Percentiles rank a stretch among this genome's conserved stretches.
These are phyloP conservation scores for Eragrostis nindensis DNA, from an alignment of 176 grass and related monocot genomes.

Conservation along the genomic window DNA sequence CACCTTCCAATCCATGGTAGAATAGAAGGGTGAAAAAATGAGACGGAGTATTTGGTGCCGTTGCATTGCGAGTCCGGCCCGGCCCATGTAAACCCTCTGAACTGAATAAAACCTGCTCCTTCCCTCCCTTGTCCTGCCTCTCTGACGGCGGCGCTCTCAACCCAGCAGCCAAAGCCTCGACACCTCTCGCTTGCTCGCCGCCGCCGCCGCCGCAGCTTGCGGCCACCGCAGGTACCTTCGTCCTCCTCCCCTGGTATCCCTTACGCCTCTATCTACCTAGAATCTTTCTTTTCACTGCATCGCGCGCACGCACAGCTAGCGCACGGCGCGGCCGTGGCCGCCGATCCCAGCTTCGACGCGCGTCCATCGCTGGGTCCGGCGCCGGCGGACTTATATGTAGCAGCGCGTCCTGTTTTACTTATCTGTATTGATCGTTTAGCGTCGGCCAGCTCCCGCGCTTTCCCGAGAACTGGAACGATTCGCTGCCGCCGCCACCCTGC, in stretches of 20 bases:
- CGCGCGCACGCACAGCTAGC: not conserved
- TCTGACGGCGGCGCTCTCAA: constrained; percentile 45
- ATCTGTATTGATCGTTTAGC: not conserved
- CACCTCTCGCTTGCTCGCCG: constrained; percentile 16
- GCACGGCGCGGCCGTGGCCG: not conserved
- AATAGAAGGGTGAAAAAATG: not conserved
- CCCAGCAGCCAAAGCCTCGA: constrained; percentile 32
- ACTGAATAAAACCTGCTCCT: constrained; percentile 44
- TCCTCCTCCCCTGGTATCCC: not conserved
- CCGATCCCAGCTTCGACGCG: constrained; percentile 19
- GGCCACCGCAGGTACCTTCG: not conserved
- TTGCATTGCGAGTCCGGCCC: constrained; percentile 22
- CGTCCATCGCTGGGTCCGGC: not conserved
- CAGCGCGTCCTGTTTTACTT: not conserved
- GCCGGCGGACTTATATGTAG: not conserved
- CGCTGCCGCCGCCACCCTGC: not conserved
- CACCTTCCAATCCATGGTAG: no score
- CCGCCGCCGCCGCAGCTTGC: constrained; percentile 33
- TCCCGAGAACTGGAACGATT: not conserved
- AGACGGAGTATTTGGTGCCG: not conserved
- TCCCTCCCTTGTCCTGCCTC: constrained; percentile 44
- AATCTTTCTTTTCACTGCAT: not conserved
- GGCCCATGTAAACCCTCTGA: constrained; percentile 31
- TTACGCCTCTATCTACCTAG: not conserved
- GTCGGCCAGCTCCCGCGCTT: not conserved